These are phyloP conservation scores for Gnomoniopsis sp. DNA, from an alignment of 2,329 filamentous ascomycete genomes.

Conservation along the genomic window DNA sequence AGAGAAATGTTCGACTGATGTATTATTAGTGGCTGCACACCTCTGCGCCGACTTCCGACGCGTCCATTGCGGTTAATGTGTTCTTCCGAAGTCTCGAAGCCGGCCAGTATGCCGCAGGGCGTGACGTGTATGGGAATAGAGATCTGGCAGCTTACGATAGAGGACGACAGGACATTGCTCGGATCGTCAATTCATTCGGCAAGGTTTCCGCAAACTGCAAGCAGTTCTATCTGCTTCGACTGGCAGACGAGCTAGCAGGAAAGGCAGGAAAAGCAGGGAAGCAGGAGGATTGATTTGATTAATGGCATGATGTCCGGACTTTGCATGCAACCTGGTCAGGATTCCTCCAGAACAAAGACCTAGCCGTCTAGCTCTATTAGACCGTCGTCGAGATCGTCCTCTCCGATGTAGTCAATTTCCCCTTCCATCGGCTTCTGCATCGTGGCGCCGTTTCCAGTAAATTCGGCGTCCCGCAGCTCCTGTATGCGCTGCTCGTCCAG, in stretches of 20 bases:
- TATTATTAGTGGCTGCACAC: slow-evolving; percentile 69
- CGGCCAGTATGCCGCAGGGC: slow-evolving; percentile 64
- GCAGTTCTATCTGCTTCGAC: slow-evolving; percentile 71
- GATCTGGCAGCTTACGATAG: slow-evolving; percentile 84
- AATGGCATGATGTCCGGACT: too few relatives aligned
- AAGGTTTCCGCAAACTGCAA: slow-evolving; percentile 62
- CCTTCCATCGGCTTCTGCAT: slow-evolving; percentile 8
- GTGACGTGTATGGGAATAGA: slow-evolving; percentile 84
- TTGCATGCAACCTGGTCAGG: too few relatives aligned
- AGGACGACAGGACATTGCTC: slow-evolving; percentile 67
- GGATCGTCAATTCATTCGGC: slow-evolving; percentile 62
- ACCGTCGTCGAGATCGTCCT: slow-evolving; percentile 49
- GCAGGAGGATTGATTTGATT: neutral
- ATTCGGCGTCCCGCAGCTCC: slow-evolving; percentile 48
- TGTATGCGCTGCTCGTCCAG: slow-evolving; percentile 65
- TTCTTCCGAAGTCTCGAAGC: slow-evolving; percentile 73
- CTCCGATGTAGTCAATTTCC: slow-evolving; percentile 47
- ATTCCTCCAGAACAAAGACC: neutral
- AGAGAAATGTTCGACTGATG: neutral
- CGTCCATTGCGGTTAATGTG: slow-evolving; percentile 81
- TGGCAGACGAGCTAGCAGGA: slow-evolving; percentile 62
- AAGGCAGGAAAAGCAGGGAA: slow-evolving; percentile 6
- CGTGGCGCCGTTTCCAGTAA: slow-evolving; percentile 12
- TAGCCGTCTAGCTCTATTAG: slow-evolving; percentile 45
- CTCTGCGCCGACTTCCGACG: slow-evolving; percentile 52